Base-by-base conservation (phyloP, 2,329 filamentous ascomycete species). In the Laburnicola sp. region DNA sequence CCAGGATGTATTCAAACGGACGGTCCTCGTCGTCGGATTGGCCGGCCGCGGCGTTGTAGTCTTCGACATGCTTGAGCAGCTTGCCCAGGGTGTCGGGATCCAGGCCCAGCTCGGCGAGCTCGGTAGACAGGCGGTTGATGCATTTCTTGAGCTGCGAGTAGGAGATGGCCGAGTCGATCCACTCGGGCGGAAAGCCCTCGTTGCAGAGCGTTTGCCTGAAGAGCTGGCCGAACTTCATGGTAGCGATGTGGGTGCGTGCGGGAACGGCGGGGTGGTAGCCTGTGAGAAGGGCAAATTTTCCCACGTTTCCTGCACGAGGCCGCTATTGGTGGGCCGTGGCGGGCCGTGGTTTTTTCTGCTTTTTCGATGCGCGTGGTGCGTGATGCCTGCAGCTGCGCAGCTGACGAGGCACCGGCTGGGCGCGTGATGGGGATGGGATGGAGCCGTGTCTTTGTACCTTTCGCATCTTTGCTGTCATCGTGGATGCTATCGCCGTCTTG, bases 61-160 rank as follows among this genome's bases (percentile, higher is more conserved):
- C 65, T 51, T 73, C 71, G 38, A 72, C 70, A 35, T 70, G 76
- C 71, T 64, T 78, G 48, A 88, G 78, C 26, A 94, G 79, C 50
- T 82, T 81, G 40, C 84, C 80, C 48, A 95, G 75, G 1, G 87
- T 91, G 7, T 86, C 80, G 3, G 83, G 82, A 57, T 89, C 87
- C 27, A 95, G 82, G 6, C 90, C 90, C 10, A 93, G 75, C 30
- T 81, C 79, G 35, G 79, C 75, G 45, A 96, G 80, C 75, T 96
- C 89, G 45, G 77, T 75, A 58, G 86, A 83, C 43, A 95, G 86
- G 67, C 86, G 86, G 68, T 92, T 93, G 68, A 96, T 86, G 73
- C 88, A 89, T 76, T 95, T 96, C 74, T 96, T 96, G 50, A 96
- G 82, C 71, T 91, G 84, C 38, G 86, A 82, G 70, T 96, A 96